Evolutionary conservation across 2,329 filamentous ascomycete species (phyloP), one percentile per base, ranked within the genome.

Genomic region (Colletotrichum sp.): DNA sequence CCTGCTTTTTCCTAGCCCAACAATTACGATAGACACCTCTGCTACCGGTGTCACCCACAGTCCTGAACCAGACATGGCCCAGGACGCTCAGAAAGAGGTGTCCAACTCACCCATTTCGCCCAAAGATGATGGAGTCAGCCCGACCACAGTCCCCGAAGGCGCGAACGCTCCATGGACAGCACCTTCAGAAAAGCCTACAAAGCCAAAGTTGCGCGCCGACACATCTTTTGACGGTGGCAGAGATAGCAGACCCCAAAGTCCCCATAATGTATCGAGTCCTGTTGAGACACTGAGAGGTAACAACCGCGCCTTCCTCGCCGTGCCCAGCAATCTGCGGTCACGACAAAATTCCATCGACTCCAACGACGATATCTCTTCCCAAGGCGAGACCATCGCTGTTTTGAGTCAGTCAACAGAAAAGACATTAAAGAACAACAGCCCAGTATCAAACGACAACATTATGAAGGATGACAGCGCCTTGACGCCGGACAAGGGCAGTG

Each of bases 401-500:
- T 87, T 86, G 44, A 82, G 85, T 18, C 87, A 86, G 67, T 88
- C 88, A 18, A 87, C 85, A 62, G 84, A 86, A 62, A 84, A 83
- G 34, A 87, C 88, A 36, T 88, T 86, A 78, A 81, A 82, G 68
- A 79, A 85, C 80, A 71, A 79, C 71, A 79, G 82, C 77, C 77
- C 84, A 78, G 80, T 87, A 55, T 86, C 88, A 63, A 88, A 90
- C 77, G 86, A 89, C 26, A 89, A 89, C 74, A 89, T 95, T 49
- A 90, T 93, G 80, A 91, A 89, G 72, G 92, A 95, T 74, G 85
- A 91, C 60, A 90, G 93, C 77, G 95, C 95, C 0, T 86, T 98
- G 77, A 92, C 89, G 66, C 94, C 95, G 0, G 95, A 98, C 81
- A 89, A 92, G 49, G 94, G 95, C 8, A 94, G 93, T 68, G 94